Evolutionary conservation across 208 protist species (phyloP), one percentile per base, ranked within the genome.

Genomic region (Leishmania gerbilli): DNA sequence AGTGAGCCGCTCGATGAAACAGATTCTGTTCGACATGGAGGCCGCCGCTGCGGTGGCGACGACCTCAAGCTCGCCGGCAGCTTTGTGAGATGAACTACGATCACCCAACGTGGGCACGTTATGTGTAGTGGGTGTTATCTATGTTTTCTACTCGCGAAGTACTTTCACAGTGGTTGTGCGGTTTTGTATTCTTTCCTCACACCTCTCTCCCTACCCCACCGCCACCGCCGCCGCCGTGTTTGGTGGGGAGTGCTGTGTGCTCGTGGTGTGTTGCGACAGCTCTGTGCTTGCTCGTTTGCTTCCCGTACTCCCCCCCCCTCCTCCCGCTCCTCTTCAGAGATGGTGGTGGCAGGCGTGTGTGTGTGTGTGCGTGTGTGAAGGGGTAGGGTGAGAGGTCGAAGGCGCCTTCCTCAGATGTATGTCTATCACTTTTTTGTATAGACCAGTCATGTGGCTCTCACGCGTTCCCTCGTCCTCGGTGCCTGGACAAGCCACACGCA

Each of bases 11-110:
- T 86, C 90, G 3, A 89, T 96, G 71, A 84, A 90, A 62, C 87
- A 95, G 40, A 92, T 95, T 49, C 88, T 96, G 79, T 69, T 89
- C 19, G 77, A 83, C 64, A 88, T 85, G 74, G 84, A 87, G 55
- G 79, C 83, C 3, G 53, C 69, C 13, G 34, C 80, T 5, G 49
- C 81, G 15, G 55, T 51, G 4, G 11, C 77, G 31, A 64, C 65
- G 40, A 72, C 69, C 21, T 21, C 69, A 37, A 55, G 45, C 24
- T 1, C 45, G 4, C 40, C 69, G 69, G 24, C 0, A 27, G 9
- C 40, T 56, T 8, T 31, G 24, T 74, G 69, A 74, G 11, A 42
- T 24, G 37, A 74, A 74, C 19, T 0, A 8, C 58, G 7, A 55
- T n/a, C 13, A 45, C 37, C 37, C 24, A 62, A 31, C 17, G 56